Base-by-base conservation (phyloP, 2,329 filamentous ascomycete species). In the Harringtonia aguacate region DNA sequence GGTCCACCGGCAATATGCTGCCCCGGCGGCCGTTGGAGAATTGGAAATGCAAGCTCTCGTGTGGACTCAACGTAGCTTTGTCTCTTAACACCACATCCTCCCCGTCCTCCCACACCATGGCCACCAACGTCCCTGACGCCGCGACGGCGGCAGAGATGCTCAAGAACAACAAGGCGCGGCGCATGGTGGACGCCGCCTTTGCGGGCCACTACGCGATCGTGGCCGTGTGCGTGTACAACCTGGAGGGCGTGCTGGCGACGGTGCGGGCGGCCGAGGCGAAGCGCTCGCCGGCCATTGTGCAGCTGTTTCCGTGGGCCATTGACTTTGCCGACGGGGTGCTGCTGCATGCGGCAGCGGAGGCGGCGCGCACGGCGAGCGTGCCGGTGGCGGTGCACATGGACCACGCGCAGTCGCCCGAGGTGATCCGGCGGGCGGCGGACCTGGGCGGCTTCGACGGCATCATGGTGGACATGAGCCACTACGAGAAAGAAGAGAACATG, bases 381-480 rank as follows among this genome's bases (percentile, higher is more conserved):
- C 79, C 79, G 8, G 61, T 83, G 22, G 68, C 70, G 4, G 61
- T 84, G 10, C 79, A 84, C 59, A 70, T 84, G 55, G 79, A 84
- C 63, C 79, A 84, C 58, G 77, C 77, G 7, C 78, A 82, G 53
- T 70, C 69, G 6, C 71, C 74, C 29, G 70, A 70, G 45, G 69
- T 77, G 35, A 78, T 83, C 49, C 68, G 24, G 24, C 63, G 62
- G 0, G 77, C 77, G 0, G 75, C 75, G 0, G 67, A 72, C 47
- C 63, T 66, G 2, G 63, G 77, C 31, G 68, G 68, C 0, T 85
- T 86, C 50, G 82, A 86, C 57, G 73, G 68, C 43, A 84, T 86
- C 57, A 86, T 86, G 81, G 76, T 86, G 0, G 83, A 86, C 60
- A 86, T 86, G 81, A 77, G 70, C 46, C 81, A 86, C 56, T 77